Evolutionary conservation across 352 stramenopile species (phyloP).

Genomic region (Phytophthora cactorum): DNA sequence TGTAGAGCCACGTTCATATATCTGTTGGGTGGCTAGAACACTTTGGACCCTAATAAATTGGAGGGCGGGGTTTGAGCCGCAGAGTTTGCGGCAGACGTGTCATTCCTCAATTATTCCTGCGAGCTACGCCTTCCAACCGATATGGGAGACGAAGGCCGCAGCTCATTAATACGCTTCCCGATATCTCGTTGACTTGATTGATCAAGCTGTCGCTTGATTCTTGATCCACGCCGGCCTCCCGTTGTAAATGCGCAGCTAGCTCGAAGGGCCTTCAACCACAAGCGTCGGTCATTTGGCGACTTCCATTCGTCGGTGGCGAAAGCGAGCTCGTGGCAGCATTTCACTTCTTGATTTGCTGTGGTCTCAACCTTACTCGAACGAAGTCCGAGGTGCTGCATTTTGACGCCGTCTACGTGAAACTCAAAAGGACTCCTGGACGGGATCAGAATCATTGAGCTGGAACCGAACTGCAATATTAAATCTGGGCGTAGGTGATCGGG

Average conservation of each 20-base stretch:
- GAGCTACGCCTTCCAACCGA: neutral
- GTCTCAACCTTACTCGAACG: neutral
- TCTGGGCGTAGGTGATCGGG: constrained; percentile 22
- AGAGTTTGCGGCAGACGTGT: neutral
- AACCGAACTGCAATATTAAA: constrained; percentile 14
- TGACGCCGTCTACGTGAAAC: constrained; percentile 21
- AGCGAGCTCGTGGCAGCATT: constrained; percentile 6
- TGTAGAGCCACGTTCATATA: too few species aligned
- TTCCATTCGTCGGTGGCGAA: constrained; percentile 8
- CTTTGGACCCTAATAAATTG: too few species aligned
- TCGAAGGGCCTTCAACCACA: constrained; percentile 16
- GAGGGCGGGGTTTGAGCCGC: too few species aligned
- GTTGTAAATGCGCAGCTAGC: neutral
- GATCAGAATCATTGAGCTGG: constrained; percentile 7
- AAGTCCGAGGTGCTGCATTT: constrained; percentile 12
- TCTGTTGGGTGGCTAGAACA: too few species aligned
- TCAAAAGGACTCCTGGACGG: constrained; percentile 15
- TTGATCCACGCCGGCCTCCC: neutral
- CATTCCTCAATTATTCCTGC: constrained; percentile 8
- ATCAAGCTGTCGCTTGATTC: constrained; percentile 10
- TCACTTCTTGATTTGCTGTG: neutral
- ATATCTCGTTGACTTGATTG: constrained; percentile 6
- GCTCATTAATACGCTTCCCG: constrained; percentile 5
- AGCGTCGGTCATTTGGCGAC: constrained; percentile 9
- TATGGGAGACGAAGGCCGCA: constrained; percentile 4